Conservation (phyloP, 441 rosid species). For the Erodium trifolium region DNA sequence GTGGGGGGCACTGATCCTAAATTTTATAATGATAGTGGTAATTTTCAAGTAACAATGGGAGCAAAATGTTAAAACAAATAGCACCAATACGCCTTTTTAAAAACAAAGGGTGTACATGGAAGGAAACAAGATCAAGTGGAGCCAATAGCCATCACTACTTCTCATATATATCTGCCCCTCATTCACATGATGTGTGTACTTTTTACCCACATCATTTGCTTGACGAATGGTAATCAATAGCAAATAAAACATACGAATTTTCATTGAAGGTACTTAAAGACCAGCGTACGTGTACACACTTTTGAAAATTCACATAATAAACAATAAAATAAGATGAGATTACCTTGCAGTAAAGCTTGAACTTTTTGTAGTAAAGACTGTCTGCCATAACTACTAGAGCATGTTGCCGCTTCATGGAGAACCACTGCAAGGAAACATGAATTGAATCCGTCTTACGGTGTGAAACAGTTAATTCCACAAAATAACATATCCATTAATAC, state of each 20-base stretch:
- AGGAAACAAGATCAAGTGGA: too few species aligned
- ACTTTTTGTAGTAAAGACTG: constrained; percentile 49
- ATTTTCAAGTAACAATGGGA: too few species aligned
- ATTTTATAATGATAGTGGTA: too few species aligned
- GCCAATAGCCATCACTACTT: too few species aligned
- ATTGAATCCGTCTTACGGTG: constrained; percentile 17
- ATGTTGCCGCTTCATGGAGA: constrained; percentile 64
- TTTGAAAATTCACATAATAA: background rate
- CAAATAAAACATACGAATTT: too few species aligned
- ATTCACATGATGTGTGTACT: background rate
- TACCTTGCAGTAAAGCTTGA: constrained; percentile 56
- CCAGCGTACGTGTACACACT: background rate
- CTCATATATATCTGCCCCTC: too few species aligned
- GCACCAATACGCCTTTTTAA: too few species aligned
- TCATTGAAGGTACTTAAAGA: background rate
- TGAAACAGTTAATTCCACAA: background rate
- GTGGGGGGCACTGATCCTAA: too few species aligned
- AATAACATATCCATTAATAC: background rate
- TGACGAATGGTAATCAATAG: background rate
- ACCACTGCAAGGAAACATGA: constrained; percentile 41
- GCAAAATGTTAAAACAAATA: too few species aligned
- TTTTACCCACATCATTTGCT: background rate
- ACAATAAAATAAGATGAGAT: constrained; percentile 13
- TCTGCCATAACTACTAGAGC: constrained; percentile 56
- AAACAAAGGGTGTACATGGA: too few species aligned